Evolutionary conservation across 2,329 filamentous ascomycete species (phyloP).

Genomic region (Simplicillium sp.): DNA sequence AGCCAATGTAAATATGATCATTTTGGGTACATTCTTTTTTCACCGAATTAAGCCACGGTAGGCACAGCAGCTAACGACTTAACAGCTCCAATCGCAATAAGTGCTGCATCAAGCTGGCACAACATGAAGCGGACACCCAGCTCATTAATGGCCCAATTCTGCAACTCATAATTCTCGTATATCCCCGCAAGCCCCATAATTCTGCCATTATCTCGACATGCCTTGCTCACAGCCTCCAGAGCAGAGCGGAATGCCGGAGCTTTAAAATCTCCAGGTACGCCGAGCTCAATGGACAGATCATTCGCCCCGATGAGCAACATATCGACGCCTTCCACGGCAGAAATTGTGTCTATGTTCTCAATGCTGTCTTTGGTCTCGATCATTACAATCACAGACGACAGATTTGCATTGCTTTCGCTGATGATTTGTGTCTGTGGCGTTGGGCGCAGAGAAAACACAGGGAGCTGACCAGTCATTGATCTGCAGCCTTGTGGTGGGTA

Average conservation of each 20-base stretch:
- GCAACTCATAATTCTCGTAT: constrained; percentile 10
- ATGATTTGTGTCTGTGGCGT: constrained; percentile 6
- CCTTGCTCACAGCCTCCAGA: constrained; percentile 9
- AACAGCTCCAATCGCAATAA: constrained; percentile 2
- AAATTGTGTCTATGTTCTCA: constrained; percentile 14
- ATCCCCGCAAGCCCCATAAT: constrained; percentile 14
- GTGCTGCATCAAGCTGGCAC: constrained; percentile 10
- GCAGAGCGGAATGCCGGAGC: constrained; percentile 8
- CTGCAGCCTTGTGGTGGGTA: constrained; percentile 10
- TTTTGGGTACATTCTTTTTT: too few relatives aligned
- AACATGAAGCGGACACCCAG: constrained; percentile 10
- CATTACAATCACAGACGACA: constrained; percentile 11
- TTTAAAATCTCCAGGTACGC: constrained; percentile 12
- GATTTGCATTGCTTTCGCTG: constrained; percentile 6
- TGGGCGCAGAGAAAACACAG: constrained; percentile 7
- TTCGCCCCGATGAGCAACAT: constrained; percentile 17
- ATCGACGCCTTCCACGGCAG: constrained; percentile 14
- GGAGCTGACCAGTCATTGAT: constrained; percentile 11
- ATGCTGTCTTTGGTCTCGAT: constrained; percentile 12
- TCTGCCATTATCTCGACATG: constrained; percentile 12
- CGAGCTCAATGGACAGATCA: constrained; percentile 16
- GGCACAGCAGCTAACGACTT: background rate
- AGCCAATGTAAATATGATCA: too few relatives aligned
- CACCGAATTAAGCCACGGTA: too few relatives aligned
- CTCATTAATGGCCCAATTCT: constrained; percentile 10